A percentile compares a stretch with the other conserved stretches of the same genome.
Evolutionary conservation across 306 rosid species (phyloP).

Genomic region (Echinosophora koreensis): DNA sequence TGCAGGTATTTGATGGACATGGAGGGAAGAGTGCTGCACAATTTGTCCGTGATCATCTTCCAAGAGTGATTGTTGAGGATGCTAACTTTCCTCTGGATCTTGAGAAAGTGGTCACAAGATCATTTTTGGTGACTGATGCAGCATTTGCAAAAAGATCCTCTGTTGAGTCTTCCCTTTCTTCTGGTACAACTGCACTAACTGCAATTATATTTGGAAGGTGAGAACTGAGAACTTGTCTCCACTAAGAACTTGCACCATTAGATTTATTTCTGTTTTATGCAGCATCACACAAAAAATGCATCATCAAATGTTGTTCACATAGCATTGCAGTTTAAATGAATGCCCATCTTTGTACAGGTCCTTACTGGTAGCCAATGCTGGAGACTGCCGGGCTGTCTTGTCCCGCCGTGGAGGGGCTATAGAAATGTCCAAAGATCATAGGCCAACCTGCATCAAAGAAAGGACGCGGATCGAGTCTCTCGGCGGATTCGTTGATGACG

Average conservation of each 20-base stretch:
- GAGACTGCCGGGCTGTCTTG: conserved; percentile 92
- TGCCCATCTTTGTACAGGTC: conserved; percentile 60
- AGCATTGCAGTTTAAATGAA: conserved; percentile 49
- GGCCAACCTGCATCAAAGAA: conserved; percentile 75
- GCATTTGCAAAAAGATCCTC: conserved; percentile 78
- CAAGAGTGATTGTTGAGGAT: conserved; percentile 89
- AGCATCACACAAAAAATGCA: neutral
- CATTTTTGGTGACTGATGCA: conserved; percentile 81
- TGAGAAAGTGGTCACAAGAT: conserved; percentile 90
- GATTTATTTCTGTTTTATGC: neutral
- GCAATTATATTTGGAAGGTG: conserved; percentile 96
- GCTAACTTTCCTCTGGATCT: conserved; percentile 82
- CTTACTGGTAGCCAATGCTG: conserved; percentile 93
- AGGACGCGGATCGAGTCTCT: conserved; percentile 73
- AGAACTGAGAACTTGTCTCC: conserved; percentile 26
- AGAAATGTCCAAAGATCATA: conserved; percentile 91
- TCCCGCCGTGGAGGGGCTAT: conserved; percentile 72
- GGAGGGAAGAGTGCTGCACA: conserved; percentile 90
- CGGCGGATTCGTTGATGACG: conserved; percentile 82
- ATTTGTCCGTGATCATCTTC: conserved; percentile 88
- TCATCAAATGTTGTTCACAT: neutral
- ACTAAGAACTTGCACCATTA: neutral
- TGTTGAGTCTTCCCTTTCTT: conserved; percentile 67
- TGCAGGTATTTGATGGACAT: conserved; percentile 96
- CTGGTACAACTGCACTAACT: conserved; percentile 95